Evolutionary conservation across 1,139 yeast genomes (phyloP).

Genomic region (Pichia sp.): DNA sequence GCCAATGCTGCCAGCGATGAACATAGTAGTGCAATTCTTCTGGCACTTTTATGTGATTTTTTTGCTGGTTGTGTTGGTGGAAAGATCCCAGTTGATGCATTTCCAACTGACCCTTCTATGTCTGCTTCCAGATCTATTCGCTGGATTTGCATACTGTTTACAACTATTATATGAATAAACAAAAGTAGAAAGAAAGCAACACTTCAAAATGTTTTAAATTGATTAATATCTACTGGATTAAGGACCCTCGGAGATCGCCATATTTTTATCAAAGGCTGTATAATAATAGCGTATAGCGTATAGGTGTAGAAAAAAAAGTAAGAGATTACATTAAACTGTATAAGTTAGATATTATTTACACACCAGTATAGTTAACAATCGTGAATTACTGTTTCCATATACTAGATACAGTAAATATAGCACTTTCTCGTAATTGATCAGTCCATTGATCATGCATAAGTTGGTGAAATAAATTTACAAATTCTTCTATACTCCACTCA

Average conservation of each 20-base stretch:
- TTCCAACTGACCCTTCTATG: not conserved
- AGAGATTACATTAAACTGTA: too few relatives aligned
- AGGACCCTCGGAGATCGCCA: too few relatives aligned
- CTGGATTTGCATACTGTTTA: too few relatives aligned
- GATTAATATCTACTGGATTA: too few relatives aligned
- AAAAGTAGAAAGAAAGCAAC: too few relatives aligned
- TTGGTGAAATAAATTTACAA: conserved; percentile 28
- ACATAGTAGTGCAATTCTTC: conserved; percentile 21
- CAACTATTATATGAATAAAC: too few relatives aligned
- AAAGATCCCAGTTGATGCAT: not conserved
- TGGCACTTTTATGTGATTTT: conserved; percentile 6
- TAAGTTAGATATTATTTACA: too few relatives aligned
- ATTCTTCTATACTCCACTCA: conserved; percentile 31
- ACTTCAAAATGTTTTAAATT: too few relatives aligned
- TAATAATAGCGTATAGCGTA: too few relatives aligned
- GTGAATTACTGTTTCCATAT: conserved; percentile 15
- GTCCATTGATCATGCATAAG: conserved; percentile 29
- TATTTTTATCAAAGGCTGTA: too few relatives aligned
- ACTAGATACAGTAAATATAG: conserved; percentile 21
- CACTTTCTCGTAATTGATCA: conserved; percentile 23
- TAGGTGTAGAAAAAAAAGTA: too few relatives aligned
- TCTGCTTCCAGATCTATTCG: not conserved
- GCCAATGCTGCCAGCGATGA: conserved; percentile 40
- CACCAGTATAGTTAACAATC: too few relatives aligned
- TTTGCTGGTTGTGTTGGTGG: not conserved